These are phyloP conservation scores for Mycena floridula DNA, from an alignment of 768 basidiomycete species.

Conservation along the genomic window DNA sequence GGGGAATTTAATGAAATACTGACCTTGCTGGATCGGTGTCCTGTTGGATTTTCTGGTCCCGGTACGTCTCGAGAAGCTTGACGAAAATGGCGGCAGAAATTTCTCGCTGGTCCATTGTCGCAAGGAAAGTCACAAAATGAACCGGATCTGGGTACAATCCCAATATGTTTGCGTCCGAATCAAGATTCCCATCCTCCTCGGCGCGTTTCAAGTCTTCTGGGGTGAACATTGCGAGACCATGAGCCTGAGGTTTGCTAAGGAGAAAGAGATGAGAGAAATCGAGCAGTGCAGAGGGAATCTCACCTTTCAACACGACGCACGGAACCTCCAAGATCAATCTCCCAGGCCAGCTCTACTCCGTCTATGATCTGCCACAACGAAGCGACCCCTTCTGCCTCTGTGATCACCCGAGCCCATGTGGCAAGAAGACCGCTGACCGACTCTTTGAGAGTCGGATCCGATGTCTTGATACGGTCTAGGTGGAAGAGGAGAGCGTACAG, in stretches of 20 bases:
- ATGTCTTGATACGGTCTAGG: constrained; percentile 46
- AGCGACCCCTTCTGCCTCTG: constrained; percentile 41
- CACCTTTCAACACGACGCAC: constrained; percentile 38
- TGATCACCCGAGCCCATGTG: constrained; percentile 73
- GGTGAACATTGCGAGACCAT: constrained; percentile 38
- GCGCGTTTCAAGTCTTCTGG: constrained; percentile 40
- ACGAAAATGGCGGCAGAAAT: constrained; percentile 73
- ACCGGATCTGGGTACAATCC: constrained; percentile 71
- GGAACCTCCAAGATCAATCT: constrained; percentile 48
- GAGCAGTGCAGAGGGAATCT: constrained; percentile 14
- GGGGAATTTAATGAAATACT: constrained; percentile 4
- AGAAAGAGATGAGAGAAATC: constrained; percentile 4
- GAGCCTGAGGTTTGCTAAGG: constrained; percentile 14
- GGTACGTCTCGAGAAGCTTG: constrained; percentile 65
- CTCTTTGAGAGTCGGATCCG: constrained; percentile 61
- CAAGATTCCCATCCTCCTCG: constrained; percentile 35
- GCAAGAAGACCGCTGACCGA: constrained; percentile 52
- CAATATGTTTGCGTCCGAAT: constrained; percentile 51
- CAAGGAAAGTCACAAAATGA: constrained; percentile 62
- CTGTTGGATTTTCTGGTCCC: constrained; percentile 28
- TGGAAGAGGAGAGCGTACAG: constrained; percentile 61
- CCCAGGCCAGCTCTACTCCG: constrained; percentile 48
- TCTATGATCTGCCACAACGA: constrained; percentile 56
- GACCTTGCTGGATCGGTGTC: constrained; percentile 51
- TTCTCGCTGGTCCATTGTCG: constrained; percentile 59